Conservation (phyloP, 129 eudicot genomes). For the Centella asiatica region DNA sequence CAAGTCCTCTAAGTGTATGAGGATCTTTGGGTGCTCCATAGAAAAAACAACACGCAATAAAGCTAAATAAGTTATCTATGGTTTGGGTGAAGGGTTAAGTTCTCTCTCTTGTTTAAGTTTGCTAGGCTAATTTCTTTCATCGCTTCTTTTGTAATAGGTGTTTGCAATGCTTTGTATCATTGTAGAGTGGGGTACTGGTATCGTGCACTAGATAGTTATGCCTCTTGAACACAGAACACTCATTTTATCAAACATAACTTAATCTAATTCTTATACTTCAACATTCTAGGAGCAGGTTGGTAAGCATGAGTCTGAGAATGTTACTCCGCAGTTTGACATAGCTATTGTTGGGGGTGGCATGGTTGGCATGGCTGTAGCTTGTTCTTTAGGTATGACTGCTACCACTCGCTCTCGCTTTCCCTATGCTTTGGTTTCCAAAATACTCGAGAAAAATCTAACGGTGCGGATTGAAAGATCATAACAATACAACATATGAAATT, state of each 20-base stretch:
- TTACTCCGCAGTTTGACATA: conserved; percentile 64
- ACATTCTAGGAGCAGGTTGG: conserved; percentile 24
- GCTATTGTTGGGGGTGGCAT: conserved; percentile 99
- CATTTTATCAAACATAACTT: background rate
- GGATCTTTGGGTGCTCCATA: background rate
- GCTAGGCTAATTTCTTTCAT: background rate
- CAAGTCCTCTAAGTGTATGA: background rate
- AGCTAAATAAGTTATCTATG: background rate
- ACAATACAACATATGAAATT: too few relatives aligned
- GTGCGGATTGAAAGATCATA: too few relatives aligned
- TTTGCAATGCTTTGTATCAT: too few relatives aligned
- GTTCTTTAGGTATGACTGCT: conserved; percentile 63
- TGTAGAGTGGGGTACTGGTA: too few relatives aligned
- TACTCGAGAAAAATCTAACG: too few relatives aligned
- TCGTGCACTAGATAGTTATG: background rate
- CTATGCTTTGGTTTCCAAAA: too few relatives aligned
- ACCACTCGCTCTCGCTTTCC: too few relatives aligned
- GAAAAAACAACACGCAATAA: background rate
- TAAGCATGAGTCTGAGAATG: conserved; percentile 17
- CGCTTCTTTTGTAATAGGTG: background rate
- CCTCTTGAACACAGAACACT: background rate
- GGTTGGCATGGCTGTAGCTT: conserved; percentile 99
- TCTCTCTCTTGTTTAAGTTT: background rate
- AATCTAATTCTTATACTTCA: conserved; percentile 3
- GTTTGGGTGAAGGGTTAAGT: background rate